Conservation (phyloP, 805 yeast genomes). For the Huiozyma naganishii region DNA sequence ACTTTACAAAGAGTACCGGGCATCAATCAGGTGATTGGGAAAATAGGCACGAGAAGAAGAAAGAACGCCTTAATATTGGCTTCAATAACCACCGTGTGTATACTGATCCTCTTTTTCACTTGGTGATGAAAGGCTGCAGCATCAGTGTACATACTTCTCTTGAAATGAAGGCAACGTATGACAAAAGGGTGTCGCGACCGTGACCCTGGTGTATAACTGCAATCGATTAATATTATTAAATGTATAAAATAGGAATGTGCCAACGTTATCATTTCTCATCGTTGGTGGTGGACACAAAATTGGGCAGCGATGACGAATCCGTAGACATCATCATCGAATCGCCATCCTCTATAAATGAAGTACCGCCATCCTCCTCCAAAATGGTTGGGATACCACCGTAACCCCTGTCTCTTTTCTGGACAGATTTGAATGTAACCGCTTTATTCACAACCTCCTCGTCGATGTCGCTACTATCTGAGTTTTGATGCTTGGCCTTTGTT, state of each 20-base stretch:
- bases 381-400: constrained; percentile 25
- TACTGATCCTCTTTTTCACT: constrained; percentile 52
- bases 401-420: constrained; percentile 14
- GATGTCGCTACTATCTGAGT: not conserved
- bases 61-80: constrained; percentile 84
- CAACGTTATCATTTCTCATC: not conserved
- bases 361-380: constrained; percentile 19
- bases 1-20: constrained; percentile 73
- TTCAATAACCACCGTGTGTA: constrained; percentile 57
- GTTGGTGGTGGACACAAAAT: constrained; percentile 1
- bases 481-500: constrained; percentile 6
- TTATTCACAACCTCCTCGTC: constrained; percentile 15
- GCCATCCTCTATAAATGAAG: constrained; percentile 15
- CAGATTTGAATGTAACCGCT: constrained; percentile 24
- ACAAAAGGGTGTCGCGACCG: no score
- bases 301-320: constrained; percentile 9
- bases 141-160: no score
- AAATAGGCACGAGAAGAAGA: constrained; percentile 79
- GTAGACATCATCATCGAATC: constrained; percentile 8
- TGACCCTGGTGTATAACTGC: not conserved
- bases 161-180: no score
- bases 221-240: no score
- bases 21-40: constrained; percentile 57
- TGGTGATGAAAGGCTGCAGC: constrained; percentile 16
- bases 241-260: not conserved